Conservation (phyloP, 768 basidiomycete species). For the Lentinus tigrinus region DNA sequence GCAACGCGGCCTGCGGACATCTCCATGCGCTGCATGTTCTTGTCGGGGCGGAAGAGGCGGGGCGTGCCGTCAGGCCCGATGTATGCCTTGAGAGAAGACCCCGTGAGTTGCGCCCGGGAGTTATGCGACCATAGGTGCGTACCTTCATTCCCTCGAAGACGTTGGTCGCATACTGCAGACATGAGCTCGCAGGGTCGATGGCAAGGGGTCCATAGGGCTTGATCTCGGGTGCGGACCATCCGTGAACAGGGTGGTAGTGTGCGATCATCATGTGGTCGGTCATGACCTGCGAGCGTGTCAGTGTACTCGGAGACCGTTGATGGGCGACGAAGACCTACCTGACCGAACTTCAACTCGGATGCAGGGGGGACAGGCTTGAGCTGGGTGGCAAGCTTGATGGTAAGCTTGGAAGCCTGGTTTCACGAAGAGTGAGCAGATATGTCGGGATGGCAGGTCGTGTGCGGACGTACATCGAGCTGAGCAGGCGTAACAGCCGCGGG, state of each 20-base stretch:
- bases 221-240: conserved; percentile 74
- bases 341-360: conserved; percentile 54
- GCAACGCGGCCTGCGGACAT: conserved; percentile 70
- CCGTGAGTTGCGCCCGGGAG: neutral
- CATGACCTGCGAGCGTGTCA: conserved; percentile 41
- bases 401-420: conserved; percentile 54
- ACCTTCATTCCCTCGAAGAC: conserved; percentile 73
- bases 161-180: conserved; percentile 61
- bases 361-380: conserved; percentile 51
- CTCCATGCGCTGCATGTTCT: conserved; percentile 82
- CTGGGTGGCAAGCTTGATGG: conserved; percentile 42
- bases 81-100: conserved; percentile 51
- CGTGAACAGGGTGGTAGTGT: conserved; percentile 57
- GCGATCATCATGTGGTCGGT: conserved; percentile 79
- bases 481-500: conserved; percentile 1
- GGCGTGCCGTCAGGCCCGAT: conserved; percentile 67
- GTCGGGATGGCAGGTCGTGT: too few species aligned
- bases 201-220: conserved; percentile 63
- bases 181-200: conserved; percentile 55
- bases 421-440: neutral
- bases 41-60: conserved; percentile 77
- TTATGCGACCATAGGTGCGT: conserved; percentile 18
- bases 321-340: conserved; percentile 35
- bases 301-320: neutral
- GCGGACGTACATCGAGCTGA: conserved; percentile 12